Evolutionary conservation across 768 basidiomycete genomes (phyloP).

Genomic region (Russula ochroleuca): DNA sequence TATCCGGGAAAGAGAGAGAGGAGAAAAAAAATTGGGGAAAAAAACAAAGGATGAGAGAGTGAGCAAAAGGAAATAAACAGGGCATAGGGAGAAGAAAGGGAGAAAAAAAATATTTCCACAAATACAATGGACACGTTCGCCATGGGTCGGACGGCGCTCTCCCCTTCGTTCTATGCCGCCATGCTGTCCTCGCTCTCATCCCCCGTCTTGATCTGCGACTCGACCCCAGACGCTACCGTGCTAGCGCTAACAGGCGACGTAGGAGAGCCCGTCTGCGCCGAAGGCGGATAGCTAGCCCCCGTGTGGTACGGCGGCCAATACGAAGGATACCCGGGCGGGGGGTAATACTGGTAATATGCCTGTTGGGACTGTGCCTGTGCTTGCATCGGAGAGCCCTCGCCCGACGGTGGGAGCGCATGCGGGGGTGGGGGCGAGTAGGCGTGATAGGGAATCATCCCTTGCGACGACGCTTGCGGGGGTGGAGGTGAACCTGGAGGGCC

Average conservation of each 20-base stretch:
- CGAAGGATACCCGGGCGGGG: constrained; percentile 23
- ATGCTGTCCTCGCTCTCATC: constrained; percentile 22
- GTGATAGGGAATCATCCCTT: constrained; percentile 17
- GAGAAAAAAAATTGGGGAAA: neutral
- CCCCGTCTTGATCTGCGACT: constrained; percentile 24
- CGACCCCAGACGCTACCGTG: constrained; percentile 20
- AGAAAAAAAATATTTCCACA: constrained; percentile 1
- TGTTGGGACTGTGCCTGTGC: constrained; percentile 18
- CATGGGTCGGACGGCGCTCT: neutral
- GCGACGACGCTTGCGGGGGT: constrained; percentile 12
- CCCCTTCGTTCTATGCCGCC: constrained; percentile 8
- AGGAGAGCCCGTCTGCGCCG: constrained; percentile 17
- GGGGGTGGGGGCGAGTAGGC: constrained; percentile 2
- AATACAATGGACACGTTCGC: constrained; percentile 7
- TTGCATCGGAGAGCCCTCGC: constrained; percentile 15
- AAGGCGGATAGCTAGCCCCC: constrained; percentile 12
- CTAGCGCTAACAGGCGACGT: constrained; percentile 25
- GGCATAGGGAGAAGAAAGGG: neutral
- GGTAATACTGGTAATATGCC: constrained; percentile 24
- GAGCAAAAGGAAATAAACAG: constrained; percentile 4
- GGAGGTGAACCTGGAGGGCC: constrained; percentile 19
- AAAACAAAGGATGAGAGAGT: neutral
- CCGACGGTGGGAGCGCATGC: constrained; percentile 4
- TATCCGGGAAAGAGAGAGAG: constrained; percentile 6
- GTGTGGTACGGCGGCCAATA: constrained; percentile 26